Conservation (phyloP, 805 yeast species). For the Clavispora phyllophila region DNA sequence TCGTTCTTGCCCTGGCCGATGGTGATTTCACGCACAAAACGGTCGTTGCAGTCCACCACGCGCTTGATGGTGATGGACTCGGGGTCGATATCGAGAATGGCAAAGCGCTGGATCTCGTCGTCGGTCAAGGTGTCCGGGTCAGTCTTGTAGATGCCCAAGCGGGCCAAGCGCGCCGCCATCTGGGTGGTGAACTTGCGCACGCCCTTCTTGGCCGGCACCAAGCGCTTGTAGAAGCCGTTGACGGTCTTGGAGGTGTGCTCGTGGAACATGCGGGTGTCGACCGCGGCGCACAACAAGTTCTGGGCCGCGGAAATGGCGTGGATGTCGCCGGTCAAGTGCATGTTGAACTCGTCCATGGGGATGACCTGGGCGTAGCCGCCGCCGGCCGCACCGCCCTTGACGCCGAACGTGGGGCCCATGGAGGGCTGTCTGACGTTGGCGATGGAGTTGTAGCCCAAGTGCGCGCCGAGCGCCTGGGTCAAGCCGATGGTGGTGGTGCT, state of each 20-base stretch:
- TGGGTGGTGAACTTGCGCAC: slow-evolving; percentile 71
- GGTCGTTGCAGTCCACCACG: slow-evolving; percentile 91
- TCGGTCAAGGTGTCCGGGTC: slow-evolving; percentile 75
- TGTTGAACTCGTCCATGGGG: slow-evolving; percentile 98
- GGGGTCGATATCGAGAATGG: slow-evolving; percentile 84
- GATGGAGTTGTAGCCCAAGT: slow-evolving; percentile 72
- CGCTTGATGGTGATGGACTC: slow-evolving; percentile 86
- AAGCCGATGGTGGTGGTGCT: slow-evolving; percentile 94
- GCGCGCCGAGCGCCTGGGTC: slow-evolving; percentile 96
- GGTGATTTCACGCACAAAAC: slow-evolving; percentile 83
- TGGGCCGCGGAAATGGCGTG: slow-evolving; percentile 95
- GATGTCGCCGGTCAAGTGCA: slow-evolving; percentile 96
- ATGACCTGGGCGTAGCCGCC: slow-evolving; percentile 98
- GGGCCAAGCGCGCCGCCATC: slow-evolving; percentile 68
- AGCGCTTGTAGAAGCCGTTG: slow-evolving; percentile 72
- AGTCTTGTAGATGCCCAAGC: slow-evolving; percentile 75
- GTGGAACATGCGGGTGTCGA: slow-evolving; percentile 96
- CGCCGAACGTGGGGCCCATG: slow-evolving; percentile 98
- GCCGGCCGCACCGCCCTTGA: slow-evolving; percentile 99
- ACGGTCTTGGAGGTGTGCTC: slow-evolving; percentile 79
- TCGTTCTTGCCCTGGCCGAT: slow-evolving; percentile 92
- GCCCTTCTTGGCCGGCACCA: slow-evolving; percentile 85
- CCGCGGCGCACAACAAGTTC: slow-evolving; percentile 91
- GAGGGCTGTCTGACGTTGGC: slow-evolving; percentile 98
- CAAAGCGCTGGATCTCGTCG: slow-evolving; percentile 71